Percentiles rank a stretch among this genome's conserved stretches.
These are phyloP conservation scores for Malania oleifera DNA, from an alignment of 164 flowering plant genomes.

Conservation along the genomic window DNA sequence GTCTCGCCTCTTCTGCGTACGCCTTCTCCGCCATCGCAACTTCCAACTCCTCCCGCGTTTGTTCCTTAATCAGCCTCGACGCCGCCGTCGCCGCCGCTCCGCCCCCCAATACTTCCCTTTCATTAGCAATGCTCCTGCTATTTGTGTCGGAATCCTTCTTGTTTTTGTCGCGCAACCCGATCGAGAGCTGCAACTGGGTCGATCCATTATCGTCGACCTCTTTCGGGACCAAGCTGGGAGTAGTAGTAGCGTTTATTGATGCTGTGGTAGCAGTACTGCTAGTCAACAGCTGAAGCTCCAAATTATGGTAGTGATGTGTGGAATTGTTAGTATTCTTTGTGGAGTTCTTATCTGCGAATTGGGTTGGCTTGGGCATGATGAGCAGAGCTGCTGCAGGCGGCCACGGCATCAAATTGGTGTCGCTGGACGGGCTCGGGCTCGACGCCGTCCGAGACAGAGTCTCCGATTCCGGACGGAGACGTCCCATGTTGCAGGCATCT, in stretches of 20 bases:
- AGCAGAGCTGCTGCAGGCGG: constrained; percentile 11
- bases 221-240: constrained; percentile 18
- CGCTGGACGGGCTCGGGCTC: constrained; percentile 79
- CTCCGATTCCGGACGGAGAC: constrained; percentile 38
- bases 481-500: constrained; percentile 73
- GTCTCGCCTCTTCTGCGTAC: constrained; percentile 72
- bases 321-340: neutral
- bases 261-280: too few relatives aligned
- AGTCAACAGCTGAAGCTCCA: constrained; percentile 73
- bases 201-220: constrained; percentile 39
- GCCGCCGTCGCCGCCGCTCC: too few relatives aligned
- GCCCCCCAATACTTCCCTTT: too few relatives aligned
- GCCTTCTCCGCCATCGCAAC: constrained; percentile 66
- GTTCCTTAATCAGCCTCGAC: constrained; percentile 33
- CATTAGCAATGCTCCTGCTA: too few relatives aligned
- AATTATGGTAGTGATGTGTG: constrained; percentile 28
- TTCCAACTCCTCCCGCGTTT: constrained; percentile 51
- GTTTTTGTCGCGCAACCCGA: constrained; percentile 45
- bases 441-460: constrained; percentile 57
- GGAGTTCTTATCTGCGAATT: constrained; percentile 5
- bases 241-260: too few relatives aligned
- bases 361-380: constrained; percentile 24
- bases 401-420: constrained; percentile 47
- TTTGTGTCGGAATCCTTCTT: too few relatives aligned
- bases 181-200: constrained; percentile 68